A percentile compares a stretch with the other conserved stretches of the same genome.
Evolutionary conservation across 352 stramenopile species (phyloP).

Genomic region (Globisporangium perplexum): DNA sequence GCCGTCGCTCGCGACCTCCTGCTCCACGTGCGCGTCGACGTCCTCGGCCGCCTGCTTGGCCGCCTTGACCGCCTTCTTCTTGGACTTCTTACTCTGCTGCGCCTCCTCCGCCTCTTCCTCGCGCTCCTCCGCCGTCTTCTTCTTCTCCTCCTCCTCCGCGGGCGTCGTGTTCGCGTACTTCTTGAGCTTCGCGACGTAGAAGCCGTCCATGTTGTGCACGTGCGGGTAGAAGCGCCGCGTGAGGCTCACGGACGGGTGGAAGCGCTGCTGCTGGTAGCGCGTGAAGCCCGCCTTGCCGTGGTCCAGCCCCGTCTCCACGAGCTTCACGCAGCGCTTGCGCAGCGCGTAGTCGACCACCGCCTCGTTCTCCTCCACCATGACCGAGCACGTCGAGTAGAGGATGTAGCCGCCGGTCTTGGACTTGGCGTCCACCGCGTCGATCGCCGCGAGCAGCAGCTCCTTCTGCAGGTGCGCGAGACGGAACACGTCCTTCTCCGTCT

Average conservation of each 20-base stretch:
- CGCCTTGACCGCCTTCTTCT: conserved; percentile 72
- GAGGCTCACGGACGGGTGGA: conserved; percentile 95
- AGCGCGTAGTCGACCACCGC: conserved; percentile 99
- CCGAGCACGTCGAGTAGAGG: conserved; percentile 98
- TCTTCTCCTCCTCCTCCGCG: conserved; percentile 67
- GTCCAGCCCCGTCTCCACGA: conserved; percentile 97
- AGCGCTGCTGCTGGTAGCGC: conserved; percentile 95
- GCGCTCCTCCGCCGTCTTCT: conserved; percentile 67
- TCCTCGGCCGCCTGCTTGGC: conserved; percentile 67
- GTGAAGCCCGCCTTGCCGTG: conserved; percentile 94
- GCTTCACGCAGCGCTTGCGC: conserved; percentile 96
- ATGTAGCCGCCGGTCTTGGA: conserved; percentile 96
- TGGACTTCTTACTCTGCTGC: conserved; percentile 74
- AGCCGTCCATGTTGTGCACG: conserved; percentile 99
- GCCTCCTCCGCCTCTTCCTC: conserved; percentile 70
- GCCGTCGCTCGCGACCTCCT: conserved; percentile 41
- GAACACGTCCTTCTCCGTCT: conserved; percentile 90
- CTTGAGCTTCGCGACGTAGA: conserved; percentile 99
- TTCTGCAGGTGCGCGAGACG: conserved; percentile 97
- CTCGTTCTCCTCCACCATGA: conserved; percentile 94
- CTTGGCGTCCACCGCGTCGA: conserved; percentile 97
- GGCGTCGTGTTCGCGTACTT: conserved; percentile 95
- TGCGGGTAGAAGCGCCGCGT: conserved; percentile 99
- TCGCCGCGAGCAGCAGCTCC: conserved; percentile 97
- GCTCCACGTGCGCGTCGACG: conserved; percentile 58